Base-by-base conservation (phyloP, 228 moss, liverwort and hornwort genomes). In the Sphagnum magellanicum region DNA sequence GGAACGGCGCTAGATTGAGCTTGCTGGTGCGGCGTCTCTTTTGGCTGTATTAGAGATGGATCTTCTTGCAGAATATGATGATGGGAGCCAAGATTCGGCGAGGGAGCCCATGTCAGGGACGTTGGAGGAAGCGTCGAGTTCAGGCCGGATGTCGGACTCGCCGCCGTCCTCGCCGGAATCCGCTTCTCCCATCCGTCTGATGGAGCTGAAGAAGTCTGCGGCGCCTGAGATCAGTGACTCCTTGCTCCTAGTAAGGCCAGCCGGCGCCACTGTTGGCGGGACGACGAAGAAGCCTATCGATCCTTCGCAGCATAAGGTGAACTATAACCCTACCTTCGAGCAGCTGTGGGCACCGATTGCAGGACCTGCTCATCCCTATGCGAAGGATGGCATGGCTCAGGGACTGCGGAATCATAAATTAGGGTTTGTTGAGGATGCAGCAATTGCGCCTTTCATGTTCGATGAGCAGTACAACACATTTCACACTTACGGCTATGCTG, bases 391-490 rank as follows among this genome's bases (percentile, higher is more conserved):
- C 4, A 49, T 92, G 4, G 92, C 96, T 32, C 92, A 96, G 72
- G 96, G 96, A 10, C 77, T 92, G 6, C 88, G 91, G 10, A 96
- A 96, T 58, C 92, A 96, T 63, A 96, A 92, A 75, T 78, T 92
- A 78, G 92, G 96, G 80, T 92, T 81, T 66, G 96, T 96, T 53
- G 96, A 96, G 72, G 91, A 96, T 50, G 88, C 96, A 0, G 81
- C 89, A 49, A 96, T 96, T 11, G 92, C 92, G n/a, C 66, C 92
- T 3, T 96, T 96, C 68, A 88, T 89, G 75, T 96, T 92, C 47
- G 96, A 96, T 55, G 96, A 96, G 83, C 96, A 96, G 75, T 96
- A 96, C 67, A 91, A 96, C 48, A 92, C 96, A 5, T 96, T 91
- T 47, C 84, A 91, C n/a, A 84, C 92, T 4, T 96, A 91, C 11